phyloP scores from a whole-genome alignment of 352 stramenopile genomes.

The Globisporangium recalcitrans region DNA sequence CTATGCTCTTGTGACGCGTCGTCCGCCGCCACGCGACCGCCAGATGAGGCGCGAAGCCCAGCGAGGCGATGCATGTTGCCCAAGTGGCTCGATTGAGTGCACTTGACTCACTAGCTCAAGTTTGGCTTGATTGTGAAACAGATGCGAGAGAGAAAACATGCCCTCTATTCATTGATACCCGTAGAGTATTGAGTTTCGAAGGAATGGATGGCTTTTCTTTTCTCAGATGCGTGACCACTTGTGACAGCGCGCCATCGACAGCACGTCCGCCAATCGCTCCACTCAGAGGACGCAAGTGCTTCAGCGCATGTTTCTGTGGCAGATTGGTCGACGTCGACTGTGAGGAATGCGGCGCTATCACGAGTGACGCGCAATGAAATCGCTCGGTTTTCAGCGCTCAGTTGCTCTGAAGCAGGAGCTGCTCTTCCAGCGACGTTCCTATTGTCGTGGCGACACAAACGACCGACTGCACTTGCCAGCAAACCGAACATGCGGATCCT shows the following conservation, averaged over 20 bases:
- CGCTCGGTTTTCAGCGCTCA: not conserved
- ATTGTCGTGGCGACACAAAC: too few relatives aligned
- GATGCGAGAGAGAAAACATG: not conserved
- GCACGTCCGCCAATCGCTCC: too few relatives aligned
- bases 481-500: too few relatives aligned
- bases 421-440: too few relatives aligned
- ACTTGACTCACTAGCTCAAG: not conserved
- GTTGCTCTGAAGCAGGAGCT: too few relatives aligned
- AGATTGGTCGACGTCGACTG: not conserved
- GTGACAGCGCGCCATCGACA: conserved; percentile 4
- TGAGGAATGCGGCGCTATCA: too few relatives aligned
- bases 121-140: too few relatives aligned
- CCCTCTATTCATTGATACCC: not conserved
- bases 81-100: not conserved
- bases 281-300: too few relatives aligned
- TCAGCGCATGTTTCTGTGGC: not conserved
- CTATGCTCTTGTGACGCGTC: not conserved
- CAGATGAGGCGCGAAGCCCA: not conserved
- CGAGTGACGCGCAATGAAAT: conserved; percentile 5
- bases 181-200: too few relatives aligned
- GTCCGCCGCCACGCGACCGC: not conserved
- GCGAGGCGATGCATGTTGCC: not conserved
- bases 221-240: conserved; percentile 1
- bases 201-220: conserved; percentile 8
- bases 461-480: too few relatives aligned